phyloP scores from a whole-genome alignment of 805 yeast species.

The Monosporozyma aerobia region DNA sequence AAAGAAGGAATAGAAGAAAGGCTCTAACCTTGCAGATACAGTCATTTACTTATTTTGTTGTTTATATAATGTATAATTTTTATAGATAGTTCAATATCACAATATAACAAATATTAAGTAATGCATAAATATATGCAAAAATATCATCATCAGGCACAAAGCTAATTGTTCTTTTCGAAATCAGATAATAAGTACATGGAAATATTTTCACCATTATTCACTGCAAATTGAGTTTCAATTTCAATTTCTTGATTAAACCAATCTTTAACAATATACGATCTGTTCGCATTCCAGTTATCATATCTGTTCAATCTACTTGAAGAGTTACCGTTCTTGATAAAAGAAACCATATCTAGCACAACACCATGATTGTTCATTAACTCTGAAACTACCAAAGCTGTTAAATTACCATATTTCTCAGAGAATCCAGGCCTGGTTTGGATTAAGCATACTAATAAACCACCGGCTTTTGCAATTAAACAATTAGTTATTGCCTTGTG shows the following conservation, averaged over 20 bases:
- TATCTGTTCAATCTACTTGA: background rate
- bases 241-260: conserved; percentile 45
- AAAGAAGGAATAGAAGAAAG: background rate
- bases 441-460: conserved; percentile 64
- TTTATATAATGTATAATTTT: background rate
- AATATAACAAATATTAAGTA: background rate
- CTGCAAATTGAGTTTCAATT: conserved; percentile 38
- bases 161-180: conserved; percentile 32
- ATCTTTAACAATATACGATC: conserved; percentile 51
- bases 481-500: conserved; percentile 39
- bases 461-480: conserved; percentile 75
- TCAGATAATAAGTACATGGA: conserved; percentile 51
- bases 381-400: conserved; percentile 73
- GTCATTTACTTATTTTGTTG: background rate
- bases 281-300: conserved; percentile 66
- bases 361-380: conserved; percentile 75
- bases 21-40: background rate
- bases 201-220: conserved; percentile 60
- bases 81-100: background rate
- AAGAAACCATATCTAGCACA: conserved; percentile 74
- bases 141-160: background rate
- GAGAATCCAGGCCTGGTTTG: conserved; percentile 46
- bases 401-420: conserved; percentile 52
- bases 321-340: conserved; percentile 43
- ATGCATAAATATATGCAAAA: background rate